These are phyloP conservation scores for Umbellularia californica DNA, from an alignment of 164 flowering plant genomes.

Conservation along the genomic window DNA sequence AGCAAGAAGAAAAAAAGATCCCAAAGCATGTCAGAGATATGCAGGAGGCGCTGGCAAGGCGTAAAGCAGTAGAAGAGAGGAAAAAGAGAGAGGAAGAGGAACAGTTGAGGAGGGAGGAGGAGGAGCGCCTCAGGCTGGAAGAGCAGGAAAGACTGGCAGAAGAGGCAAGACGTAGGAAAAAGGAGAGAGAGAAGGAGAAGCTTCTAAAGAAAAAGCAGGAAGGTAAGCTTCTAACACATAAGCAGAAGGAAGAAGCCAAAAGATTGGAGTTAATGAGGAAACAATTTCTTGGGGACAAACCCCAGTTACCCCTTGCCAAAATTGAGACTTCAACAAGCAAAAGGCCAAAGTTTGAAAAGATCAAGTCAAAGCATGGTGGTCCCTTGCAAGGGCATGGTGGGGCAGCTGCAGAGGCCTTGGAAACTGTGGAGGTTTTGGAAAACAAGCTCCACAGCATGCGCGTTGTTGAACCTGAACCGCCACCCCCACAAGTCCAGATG, in stretches of 20 bases:
- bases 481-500: conserved; percentile 39
- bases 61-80: conserved; percentile 80
- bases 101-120: conserved; percentile 79
- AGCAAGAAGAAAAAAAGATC: conserved; percentile 56
- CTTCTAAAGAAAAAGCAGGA: conserved; percentile 69
- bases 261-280: conserved; percentile 73
- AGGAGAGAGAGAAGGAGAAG: conserved; percentile 93
- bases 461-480: conserved; percentile 12
- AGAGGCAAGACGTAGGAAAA: conserved; percentile 77
- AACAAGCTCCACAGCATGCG: conserved; percentile 21
- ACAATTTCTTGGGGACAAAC: conserved; percentile 63
- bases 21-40: conserved; percentile 96
- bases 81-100: conserved; percentile 89
- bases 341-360: conserved; percentile 65
- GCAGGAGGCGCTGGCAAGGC: conserved; percentile 86
- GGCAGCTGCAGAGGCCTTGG: conserved; percentile 26
- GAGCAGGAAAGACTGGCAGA: conserved; percentile 79
- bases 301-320: conserved; percentile 37
- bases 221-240: conserved; percentile 73
- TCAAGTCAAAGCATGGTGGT: conserved; percentile 55
- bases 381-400: conserved; percentile 46
- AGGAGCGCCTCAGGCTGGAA: conserved; percentile 69
- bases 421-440: conserved; percentile 34
- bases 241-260: conserved; percentile 91
- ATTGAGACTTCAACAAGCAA: conserved; percentile 36